Conservation (phyloP, 805 yeast genomes). For the Millerozyma miso region DNA sequence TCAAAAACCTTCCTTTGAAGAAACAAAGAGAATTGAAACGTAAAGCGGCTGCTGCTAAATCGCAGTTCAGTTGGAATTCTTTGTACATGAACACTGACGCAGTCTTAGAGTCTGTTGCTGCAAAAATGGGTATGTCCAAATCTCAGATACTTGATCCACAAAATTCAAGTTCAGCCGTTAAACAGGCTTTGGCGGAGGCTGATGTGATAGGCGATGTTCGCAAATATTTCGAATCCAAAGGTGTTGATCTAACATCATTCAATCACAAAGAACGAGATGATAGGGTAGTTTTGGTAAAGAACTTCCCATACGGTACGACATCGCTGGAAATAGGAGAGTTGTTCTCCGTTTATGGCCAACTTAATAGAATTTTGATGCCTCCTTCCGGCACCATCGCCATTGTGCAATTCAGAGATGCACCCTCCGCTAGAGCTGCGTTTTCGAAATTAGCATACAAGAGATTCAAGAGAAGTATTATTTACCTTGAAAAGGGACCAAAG, state of each 20-base stretch:
- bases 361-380: constrained; percentile 83
- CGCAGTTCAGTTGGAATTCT: constrained; percentile 93
- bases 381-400: constrained; percentile 96
- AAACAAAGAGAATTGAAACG: constrained; percentile 83
- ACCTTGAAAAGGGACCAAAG: constrained; percentile 91
- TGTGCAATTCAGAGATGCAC: constrained; percentile 78
- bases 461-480: constrained; percentile 80
- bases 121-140: constrained; percentile 76
- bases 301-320: constrained; percentile 86
- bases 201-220: constrained; percentile 91
- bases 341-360: constrained; percentile 74
- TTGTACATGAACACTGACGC: constrained; percentile 88
- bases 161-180: constrained; percentile 83
- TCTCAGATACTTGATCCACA: constrained; percentile 85
- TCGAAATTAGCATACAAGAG: constrained; percentile 82
- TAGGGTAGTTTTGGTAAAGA: constrained; percentile 75
- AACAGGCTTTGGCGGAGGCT: constrained; percentile 96
- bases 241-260: constrained; percentile 78
- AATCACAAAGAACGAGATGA: constrained; percentile 70
- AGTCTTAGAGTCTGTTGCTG: constrained; percentile 84
- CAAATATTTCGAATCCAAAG: constrained; percentile 76
- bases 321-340: constrained; percentile 76
- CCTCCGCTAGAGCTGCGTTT: constrained; percentile 87
- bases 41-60: constrained; percentile 78
- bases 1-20: constrained; percentile 86